phyloP scores from a whole-genome alignment of 1,284 basidiomycete species.

The Apiotrichum domesticum region DNA sequence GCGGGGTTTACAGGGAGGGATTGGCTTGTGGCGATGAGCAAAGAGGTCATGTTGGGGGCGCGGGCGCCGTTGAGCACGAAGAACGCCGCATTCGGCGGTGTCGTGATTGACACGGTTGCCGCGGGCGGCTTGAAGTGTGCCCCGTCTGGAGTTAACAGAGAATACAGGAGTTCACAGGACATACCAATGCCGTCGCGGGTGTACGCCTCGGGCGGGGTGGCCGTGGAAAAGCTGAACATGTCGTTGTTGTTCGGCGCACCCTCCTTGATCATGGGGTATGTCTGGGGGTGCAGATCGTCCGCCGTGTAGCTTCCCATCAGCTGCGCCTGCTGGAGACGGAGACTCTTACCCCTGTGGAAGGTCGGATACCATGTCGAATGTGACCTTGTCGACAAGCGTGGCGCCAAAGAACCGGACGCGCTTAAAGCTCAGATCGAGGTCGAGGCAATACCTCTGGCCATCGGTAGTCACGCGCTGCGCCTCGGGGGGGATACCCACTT shows the following conservation, averaged over 20 bases:
- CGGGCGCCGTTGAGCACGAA: not conserved
- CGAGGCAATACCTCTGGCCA: too few species aligned
- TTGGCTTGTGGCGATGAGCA: too few species aligned
- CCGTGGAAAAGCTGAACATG: not conserved
- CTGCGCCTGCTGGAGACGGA: not conserved
- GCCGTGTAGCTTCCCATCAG: too few species aligned
- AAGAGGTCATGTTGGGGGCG: not conserved
- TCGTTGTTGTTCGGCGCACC: not conserved
- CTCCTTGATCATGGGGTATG: not conserved
- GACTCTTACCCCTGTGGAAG: not conserved
- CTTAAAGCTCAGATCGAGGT: not conserved
- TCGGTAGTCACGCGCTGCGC: too few species aligned
- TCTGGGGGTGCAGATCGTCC: not conserved
- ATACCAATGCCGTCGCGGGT: too few species aligned
- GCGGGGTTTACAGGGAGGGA: too few species aligned
- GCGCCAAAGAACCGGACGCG: not conserved
- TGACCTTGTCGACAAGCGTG: not conserved
- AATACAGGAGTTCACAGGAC: too few species aligned
- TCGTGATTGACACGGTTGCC: not conserved
- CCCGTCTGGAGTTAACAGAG: too few species aligned
- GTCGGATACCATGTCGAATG: not conserved
- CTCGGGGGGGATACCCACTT: too few species aligned
- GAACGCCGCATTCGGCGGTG: not conserved
- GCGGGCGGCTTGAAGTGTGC: not conserved
- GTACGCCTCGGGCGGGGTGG: too few species aligned